phyloP scores from a whole-genome alignment of 108 stramenopile genomes.

The Discostella pseudostelligera region DNA sequence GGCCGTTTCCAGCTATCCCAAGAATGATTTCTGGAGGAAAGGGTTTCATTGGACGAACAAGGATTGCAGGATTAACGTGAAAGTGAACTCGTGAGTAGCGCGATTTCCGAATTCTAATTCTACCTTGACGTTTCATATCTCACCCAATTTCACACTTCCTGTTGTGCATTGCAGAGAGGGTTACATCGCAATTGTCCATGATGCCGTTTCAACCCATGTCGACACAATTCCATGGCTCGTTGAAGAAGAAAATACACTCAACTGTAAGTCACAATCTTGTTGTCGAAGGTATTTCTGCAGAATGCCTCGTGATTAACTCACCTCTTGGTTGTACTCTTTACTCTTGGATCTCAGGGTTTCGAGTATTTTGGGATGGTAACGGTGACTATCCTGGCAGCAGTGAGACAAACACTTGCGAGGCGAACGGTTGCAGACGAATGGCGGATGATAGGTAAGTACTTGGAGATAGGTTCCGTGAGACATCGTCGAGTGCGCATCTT shows the following conservation, averaged over 20 bases:
- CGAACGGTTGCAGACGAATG: slow-evolving; percentile 25
- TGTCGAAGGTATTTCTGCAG: background rate
- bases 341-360: slow-evolving; percentile 19
- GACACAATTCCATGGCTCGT: slow-evolving; percentile 38
- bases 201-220: slow-evolving; percentile 15
- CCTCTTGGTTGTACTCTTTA: background rate
- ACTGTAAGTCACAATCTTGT: slow-evolving; percentile 17
- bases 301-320: background rate
- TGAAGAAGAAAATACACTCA: slow-evolving; percentile 33
- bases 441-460: slow-evolving; percentile 4
- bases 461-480: too few species aligned
- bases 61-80: slow-evolving; percentile 37
- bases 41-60: slow-evolving; percentile 42
- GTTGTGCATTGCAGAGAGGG: slow-evolving; percentile 38
- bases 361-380: slow-evolving; percentile 44
- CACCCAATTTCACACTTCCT: slow-evolving; percentile 5
- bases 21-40: slow-evolving; percentile 21
- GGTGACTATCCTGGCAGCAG: slow-evolving; percentile 38
- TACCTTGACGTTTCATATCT: slow-evolving; percentile 1
- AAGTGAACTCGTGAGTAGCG: slow-evolving; percentile 33
- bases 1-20: background rate
- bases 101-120: background rate
- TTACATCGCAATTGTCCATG: slow-evolving; percentile 54
- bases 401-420: slow-evolving; percentile 30
- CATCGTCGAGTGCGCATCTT: background rate